These are phyloP conservation scores for Pichia sporocuriosa DNA, from an alignment of 805 yeast genomes.

Conservation along the genomic window DNA sequence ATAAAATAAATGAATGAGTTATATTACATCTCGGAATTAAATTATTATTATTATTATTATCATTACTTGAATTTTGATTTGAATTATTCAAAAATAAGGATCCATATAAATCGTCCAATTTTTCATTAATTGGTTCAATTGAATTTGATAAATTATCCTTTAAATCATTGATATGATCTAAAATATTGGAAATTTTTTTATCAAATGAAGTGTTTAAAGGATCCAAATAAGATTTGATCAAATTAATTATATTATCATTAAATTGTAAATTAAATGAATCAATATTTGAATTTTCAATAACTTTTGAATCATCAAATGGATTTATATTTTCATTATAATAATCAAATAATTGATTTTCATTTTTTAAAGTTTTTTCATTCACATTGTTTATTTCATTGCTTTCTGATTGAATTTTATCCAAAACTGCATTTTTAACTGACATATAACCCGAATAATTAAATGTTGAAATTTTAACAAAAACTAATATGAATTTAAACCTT, in stretches of 20 bases:
- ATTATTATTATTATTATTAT: no score
- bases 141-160: slow-evolving; percentile 3
- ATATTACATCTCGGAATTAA: background rate
- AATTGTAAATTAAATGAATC: background rate
- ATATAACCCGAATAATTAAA: background rate
- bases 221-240: slow-evolving; percentile 4
- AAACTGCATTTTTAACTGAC: slow-evolving; percentile 1
- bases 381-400: background rate
- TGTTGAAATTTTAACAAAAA: slow-evolving; percentile 11
- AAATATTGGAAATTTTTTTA: background rate
- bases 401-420: slow-evolving; percentile 1
- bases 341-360: no score
- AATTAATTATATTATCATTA: background rate
- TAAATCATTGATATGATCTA: slow-evolving; percentile 2
- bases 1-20: slow-evolving; percentile 20
- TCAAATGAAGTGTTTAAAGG: slow-evolving; percentile 1
- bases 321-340: no score
- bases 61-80: no score
- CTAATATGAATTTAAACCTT: slow-evolving; percentile 1
- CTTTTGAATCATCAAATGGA: no score
- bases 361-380: background rate
- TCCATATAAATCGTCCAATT: background rate
- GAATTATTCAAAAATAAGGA: no score
- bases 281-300: no score
- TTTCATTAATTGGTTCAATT: background rate